These are phyloP conservation scores for Lentinus brumalis DNA, from an alignment of 768 basidiomycete genomes.

Conservation along the genomic window DNA sequence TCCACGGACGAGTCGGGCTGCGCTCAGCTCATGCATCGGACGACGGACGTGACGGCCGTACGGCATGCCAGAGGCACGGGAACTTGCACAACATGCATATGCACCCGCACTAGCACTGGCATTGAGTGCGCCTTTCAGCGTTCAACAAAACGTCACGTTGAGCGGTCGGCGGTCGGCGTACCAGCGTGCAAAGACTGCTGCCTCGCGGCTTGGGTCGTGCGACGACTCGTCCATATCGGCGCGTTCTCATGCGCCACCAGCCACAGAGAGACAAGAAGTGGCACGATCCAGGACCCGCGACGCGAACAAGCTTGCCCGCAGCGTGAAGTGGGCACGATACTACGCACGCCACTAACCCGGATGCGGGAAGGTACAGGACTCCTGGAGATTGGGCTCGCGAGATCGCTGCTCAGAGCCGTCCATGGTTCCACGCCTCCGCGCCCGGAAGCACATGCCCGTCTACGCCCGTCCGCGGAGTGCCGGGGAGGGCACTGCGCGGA, in stretches of 20 bases:
- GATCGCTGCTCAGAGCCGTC: not conserved
- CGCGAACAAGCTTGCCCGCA: no score
- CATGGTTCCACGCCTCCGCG: not conserved
- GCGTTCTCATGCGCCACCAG: not conserved
- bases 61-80: not conserved
- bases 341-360: not conserved
- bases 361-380: not conserved
- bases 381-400: constrained; percentile 10
- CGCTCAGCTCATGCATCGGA: not conserved
- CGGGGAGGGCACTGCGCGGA: not conserved
- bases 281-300: not conserved
- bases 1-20: constrained; percentile 4
- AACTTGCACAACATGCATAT: not conserved
- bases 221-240: no score
- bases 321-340: not conserved
- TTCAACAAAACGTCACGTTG: no score
- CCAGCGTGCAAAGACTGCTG: not conserved
- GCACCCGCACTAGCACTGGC: no score
- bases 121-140: no score
- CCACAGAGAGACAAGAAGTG: not conserved
- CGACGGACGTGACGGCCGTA: not conserved
- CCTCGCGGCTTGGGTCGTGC: not conserved
- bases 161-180: no score
- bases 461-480: not conserved
- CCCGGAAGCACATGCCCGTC: not conserved